Evolutionary conservation across 75 land plant species (phyloP).

Genomic region (Selaginella moellendorffii): DNA sequence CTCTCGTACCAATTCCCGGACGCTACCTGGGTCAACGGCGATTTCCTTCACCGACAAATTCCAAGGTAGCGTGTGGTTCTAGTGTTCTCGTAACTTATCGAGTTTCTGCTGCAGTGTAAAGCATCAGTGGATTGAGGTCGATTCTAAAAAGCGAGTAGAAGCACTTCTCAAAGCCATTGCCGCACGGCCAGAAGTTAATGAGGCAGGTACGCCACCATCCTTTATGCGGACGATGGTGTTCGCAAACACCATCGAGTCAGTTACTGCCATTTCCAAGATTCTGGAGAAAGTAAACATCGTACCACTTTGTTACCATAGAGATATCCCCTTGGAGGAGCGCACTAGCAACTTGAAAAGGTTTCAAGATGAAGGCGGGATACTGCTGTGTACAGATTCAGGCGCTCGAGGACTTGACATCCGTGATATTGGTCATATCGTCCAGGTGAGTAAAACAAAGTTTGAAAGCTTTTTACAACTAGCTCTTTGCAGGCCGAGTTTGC

Average conservation of each 20-base stretch:
- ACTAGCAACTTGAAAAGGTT: constrained; percentile 34
- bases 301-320: constrained; percentile 61
- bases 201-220: neutral
- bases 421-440: constrained; percentile 77
- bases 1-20: constrained; percentile 71
- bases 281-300: constrained; percentile 37
- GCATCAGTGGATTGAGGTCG: constrained; percentile 78
- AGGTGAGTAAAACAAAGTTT: constrained; percentile 27
- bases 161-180: constrained; percentile 47
- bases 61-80: constrained; percentile 42
- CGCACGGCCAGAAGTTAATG: constrained; percentile 14
- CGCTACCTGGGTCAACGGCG: constrained; percentile 76
- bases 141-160: constrained; percentile 50
- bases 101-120: constrained; percentile 35
- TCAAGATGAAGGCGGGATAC: constrained; percentile 55
- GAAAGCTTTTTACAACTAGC: neutral
- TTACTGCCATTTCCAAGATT: constrained; percentile 52
- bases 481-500: constrained; percentile 78
- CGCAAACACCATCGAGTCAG: constrained; percentile 81
- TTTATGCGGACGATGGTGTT: constrained; percentile 57
- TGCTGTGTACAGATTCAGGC: constrained; percentile 94
- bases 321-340: constrained; percentile 47
- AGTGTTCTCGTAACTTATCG: neutral
- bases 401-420: constrained; percentile 92
- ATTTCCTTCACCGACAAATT: constrained; percentile 68